A percentile compares a stretch with the other conserved stretches of the same genome.
Evolutionary conservation across 257 asterid species (phyloP).

Genomic region (Solanum piurae): DNA sequence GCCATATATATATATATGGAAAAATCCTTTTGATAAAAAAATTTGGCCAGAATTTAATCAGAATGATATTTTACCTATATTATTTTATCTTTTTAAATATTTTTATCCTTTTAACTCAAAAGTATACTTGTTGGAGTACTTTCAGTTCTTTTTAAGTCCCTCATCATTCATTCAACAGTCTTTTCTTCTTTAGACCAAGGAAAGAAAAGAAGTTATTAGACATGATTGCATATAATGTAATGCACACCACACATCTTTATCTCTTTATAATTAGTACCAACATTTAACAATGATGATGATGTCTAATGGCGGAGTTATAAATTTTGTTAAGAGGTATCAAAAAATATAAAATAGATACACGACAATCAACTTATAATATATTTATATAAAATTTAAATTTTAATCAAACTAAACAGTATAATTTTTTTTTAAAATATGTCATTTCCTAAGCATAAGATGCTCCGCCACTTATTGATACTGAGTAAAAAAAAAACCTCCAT

Average conservation of each 20-base stretch:
- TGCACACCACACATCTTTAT: background rate
- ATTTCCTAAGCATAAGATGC: background rate
- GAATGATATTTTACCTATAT: no score
- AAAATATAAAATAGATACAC: background rate
- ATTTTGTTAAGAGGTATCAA: no score
- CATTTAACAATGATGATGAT: background rate
- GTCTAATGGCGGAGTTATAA: background rate
- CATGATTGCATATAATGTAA: background rate
- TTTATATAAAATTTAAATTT: no score
- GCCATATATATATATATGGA: no score
- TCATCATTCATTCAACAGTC: background rate
- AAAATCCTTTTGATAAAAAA: no score
- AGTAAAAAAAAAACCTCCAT: background rate
- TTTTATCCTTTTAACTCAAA: no score
- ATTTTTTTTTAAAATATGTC: background rate
- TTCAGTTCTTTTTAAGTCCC: background rate
- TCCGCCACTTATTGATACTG: background rate
- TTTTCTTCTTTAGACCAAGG: background rate
- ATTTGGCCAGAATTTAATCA: no score
- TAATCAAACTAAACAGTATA: background rate
- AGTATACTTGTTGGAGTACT: background rate
- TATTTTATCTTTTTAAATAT: no score
- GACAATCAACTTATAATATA: no score
- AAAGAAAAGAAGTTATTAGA: background rate
- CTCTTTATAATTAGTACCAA: background rate